Conservation (phyloP, 352 stramenopile species). For the Globisporangium canariense region DNA sequence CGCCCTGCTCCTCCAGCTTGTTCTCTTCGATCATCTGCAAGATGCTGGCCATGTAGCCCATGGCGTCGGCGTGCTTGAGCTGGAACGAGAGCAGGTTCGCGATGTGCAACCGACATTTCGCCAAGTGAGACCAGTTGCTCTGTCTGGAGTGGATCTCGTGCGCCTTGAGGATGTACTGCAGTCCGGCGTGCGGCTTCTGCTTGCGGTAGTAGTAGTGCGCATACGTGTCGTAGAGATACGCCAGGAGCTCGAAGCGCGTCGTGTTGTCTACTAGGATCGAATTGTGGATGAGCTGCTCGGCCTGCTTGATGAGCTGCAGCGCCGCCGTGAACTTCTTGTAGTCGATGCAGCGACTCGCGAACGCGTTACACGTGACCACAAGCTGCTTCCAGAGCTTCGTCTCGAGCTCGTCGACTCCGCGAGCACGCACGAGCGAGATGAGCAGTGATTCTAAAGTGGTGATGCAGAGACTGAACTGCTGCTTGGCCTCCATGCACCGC, state of each 20-base stretch:
- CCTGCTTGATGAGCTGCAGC: conserved; percentile 84
- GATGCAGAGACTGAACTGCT: conserved; percentile 78
- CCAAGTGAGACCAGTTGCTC: conserved; percentile 79
- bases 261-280: conserved; percentile 52
- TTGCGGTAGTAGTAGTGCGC: conserved; percentile 90
- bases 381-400: conserved; percentile 88
- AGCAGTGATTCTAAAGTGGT: conserved; percentile 74
- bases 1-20: conserved; percentile 59
- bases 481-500: conserved; percentile 71
- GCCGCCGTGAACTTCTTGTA: conserved; percentile 72
- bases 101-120: conserved; percentile 88
- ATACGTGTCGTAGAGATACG: conserved; percentile 85
- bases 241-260: conserved; percentile 68
- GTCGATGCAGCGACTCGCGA: conserved; percentile 82
- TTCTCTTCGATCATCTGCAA: conserved; percentile 89
- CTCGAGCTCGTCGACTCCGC: conserved; percentile 49
- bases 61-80: conserved; percentile 74
- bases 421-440: conserved; percentile 57
- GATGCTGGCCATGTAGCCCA: conserved; percentile 77
- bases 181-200: conserved; percentile 73
- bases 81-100: conserved; percentile 74
- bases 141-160: conserved; percentile 78
- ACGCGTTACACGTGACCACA: conserved; percentile 87
- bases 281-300: conserved; percentile 70
- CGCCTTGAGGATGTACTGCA: conserved; percentile 84